Conservation (phyloP, 345 rosid genomes). For the Euphorbia peplus region DNA sequence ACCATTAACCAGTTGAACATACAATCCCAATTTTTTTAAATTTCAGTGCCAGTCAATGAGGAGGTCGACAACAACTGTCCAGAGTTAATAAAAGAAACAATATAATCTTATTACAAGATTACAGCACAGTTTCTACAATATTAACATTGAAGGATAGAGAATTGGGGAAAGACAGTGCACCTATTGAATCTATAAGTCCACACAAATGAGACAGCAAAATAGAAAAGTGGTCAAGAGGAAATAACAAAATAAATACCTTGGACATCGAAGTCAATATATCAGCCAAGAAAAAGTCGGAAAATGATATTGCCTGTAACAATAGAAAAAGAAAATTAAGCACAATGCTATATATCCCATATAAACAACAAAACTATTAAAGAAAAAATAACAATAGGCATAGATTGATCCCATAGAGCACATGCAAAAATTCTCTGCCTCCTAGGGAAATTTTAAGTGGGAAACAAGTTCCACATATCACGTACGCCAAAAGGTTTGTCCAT, state of each 20-base stretch:
- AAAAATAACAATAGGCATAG: background rate
- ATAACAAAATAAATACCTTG: slow-evolving; percentile 53
- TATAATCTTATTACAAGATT: background rate
- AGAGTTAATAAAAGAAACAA: background rate
- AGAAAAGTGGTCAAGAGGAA: slow-evolving; percentile 4
- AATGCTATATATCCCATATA: background rate
- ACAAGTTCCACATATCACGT: background rate
- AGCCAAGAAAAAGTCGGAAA: slow-evolving; percentile 89
- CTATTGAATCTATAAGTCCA: background rate
- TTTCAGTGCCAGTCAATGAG: background rate
- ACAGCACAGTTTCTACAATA: background rate
- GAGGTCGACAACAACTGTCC: background rate
- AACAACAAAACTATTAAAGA: background rate
- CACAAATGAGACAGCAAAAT: background rate
- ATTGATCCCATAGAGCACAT: background rate
- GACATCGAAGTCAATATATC: slow-evolving; percentile 94
- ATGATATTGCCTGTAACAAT: slow-evolving; percentile 63
- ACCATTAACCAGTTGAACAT: slow-evolving; percentile 1
- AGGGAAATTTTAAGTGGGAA: background rate
- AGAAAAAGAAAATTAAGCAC: slow-evolving; percentile 10
- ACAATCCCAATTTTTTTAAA: background rate
- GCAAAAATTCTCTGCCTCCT: background rate
- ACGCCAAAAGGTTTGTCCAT: background rate
- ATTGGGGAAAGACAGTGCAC: background rate
- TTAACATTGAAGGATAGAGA: background rate